Evolutionary conservation across 2,329 filamentous ascomycete genomes (phyloP).

Genomic region (Leptographium lundbergii): DNA sequence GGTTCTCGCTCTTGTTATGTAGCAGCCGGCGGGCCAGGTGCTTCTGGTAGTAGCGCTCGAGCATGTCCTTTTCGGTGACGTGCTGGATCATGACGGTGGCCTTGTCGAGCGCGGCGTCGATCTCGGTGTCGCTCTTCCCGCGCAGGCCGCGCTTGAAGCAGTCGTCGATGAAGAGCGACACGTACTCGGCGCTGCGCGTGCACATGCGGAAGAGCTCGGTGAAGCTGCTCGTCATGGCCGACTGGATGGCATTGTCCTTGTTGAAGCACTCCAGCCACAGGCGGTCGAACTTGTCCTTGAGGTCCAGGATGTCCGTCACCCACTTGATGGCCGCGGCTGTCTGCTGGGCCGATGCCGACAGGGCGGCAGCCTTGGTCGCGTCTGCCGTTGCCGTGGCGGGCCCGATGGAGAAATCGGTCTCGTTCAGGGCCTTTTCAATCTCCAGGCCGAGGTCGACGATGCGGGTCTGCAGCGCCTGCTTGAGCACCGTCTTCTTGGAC

Average conservation of each 20-base stretch:
- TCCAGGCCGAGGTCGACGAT: conserved; percentile 70
- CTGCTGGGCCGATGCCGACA: conserved; percentile 57
- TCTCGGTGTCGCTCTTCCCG: conserved; percentile 79
- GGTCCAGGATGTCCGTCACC: conserved; percentile 77
- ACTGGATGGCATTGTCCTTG: conserved; percentile 65
- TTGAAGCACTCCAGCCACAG: conserved; percentile 64
- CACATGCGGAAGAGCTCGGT: conserved; percentile 92
- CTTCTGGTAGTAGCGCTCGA: conserved; percentile 97
- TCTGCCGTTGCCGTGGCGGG: conserved; percentile 15
- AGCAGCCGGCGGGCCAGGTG: conserved; percentile 80
- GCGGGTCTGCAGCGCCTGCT: conserved; percentile 56
- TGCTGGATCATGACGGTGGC: conserved; percentile 81
- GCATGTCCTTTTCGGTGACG: conserved; percentile 82
- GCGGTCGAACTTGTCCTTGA: conserved; percentile 83
- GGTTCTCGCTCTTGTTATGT: conserved; percentile 78
- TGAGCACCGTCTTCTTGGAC: conserved; percentile 55
- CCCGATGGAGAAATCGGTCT: conserved; percentile 37
- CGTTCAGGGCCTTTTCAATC: conserved; percentile 57
- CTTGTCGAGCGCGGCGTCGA: conserved; percentile 76
- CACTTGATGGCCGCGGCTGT: conserved; percentile 84
- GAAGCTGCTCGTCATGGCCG: conserved; percentile 75
- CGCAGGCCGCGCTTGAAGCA: conserved; percentile 89
- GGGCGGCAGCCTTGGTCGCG: conserved; percentile 28
- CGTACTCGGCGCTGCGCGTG: conserved; percentile 71
- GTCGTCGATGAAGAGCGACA: conserved; percentile 94